Evolutionary conservation across 768 basidiomycete species (phyloP).

Genomic region (Collybia nuda): DNA sequence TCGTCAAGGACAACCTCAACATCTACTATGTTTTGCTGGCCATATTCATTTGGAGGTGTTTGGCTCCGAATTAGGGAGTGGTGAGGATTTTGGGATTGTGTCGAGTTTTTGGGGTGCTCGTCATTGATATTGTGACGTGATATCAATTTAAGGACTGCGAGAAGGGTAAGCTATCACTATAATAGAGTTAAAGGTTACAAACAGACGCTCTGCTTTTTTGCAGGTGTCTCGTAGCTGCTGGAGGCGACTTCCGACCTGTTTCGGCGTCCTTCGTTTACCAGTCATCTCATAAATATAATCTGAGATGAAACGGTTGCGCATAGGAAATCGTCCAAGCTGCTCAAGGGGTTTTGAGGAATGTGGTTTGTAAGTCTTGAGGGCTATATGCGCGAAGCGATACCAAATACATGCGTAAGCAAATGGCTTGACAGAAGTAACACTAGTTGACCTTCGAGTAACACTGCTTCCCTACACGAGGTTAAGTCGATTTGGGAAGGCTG

Average conservation of each 20-base stretch:
- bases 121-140: slow-evolving; percentile 17
- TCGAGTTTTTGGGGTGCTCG: slow-evolving; percentile 5
- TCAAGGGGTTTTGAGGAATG: slow-evolving; percentile 47
- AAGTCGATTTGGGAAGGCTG: not conserved
- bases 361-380: slow-evolving; percentile 48
- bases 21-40: no score
- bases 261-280: slow-evolving; percentile 51
- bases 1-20: slow-evolving; percentile 18
- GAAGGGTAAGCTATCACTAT: not conserved
- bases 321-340: slow-evolving; percentile 53
- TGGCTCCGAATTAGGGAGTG: slow-evolving; percentile 16
- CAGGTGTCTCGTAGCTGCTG: slow-evolving; percentile 56
- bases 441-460: slow-evolving; percentile 49
- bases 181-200: not conserved
- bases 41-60: slow-evolving; percentile 1
- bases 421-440: not conserved
- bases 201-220: slow-evolving; percentile 40
- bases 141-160: slow-evolving; percentile 29
- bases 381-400: slow-evolving; percentile 22
- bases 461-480: slow-evolving; percentile 36
- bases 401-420: not conserved
- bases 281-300: slow-evolving; percentile 53
- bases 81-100: slow-evolving; percentile 14
- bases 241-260: slow-evolving; percentile 59
- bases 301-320: slow-evolving; percentile 62